phyloP scores from a whole-genome alignment of 495 filamentous ascomycete genomes.

The Pseudotulostoma volvatum region DNA sequence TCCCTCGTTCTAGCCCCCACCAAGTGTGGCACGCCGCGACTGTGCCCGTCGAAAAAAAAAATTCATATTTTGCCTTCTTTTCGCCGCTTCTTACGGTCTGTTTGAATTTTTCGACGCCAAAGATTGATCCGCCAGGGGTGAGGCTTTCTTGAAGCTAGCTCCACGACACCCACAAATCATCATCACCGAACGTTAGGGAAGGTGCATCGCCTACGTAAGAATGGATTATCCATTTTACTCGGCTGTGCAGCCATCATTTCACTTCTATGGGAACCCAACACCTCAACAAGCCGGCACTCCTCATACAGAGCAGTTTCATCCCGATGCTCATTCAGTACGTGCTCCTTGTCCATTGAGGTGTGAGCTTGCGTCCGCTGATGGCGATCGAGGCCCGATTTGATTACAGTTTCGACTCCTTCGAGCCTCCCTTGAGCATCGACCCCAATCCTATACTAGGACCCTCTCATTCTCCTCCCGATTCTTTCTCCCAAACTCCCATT shows the following conservation, averaged over 20 bases:
- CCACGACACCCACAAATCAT: neutral
- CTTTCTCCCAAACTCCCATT: conserved; percentile 24
- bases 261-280: conserved; percentile 26
- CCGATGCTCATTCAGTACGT: conserved; percentile 3
- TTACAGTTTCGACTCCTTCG: conserved; percentile 25
- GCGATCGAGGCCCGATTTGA: conserved; percentile 5
- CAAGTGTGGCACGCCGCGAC: too few species aligned
- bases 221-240: conserved; percentile 30
- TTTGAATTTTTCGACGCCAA: too few species aligned
- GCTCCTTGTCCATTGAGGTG: neutral
- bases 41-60: too few species aligned
- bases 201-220: conserved; percentile 1
- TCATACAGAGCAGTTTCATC: too few species aligned
- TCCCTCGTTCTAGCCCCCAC: too few species aligned
- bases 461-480: conserved; percentile 31
- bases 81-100: too few species aligned
- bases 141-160: too few species aligned
- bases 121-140: too few species aligned
- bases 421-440: conserved; percentile 21
- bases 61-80: too few species aligned
- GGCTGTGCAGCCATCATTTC: conserved; percentile 15
- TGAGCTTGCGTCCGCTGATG: neutral
- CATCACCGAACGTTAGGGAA: neutral
- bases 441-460: conserved; percentile 18
- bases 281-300: conserved; percentile 13